Evolutionary conservation across 805 yeast genomes (phyloP).

Genomic region (Nakazawaea ishiwadae): DNA sequence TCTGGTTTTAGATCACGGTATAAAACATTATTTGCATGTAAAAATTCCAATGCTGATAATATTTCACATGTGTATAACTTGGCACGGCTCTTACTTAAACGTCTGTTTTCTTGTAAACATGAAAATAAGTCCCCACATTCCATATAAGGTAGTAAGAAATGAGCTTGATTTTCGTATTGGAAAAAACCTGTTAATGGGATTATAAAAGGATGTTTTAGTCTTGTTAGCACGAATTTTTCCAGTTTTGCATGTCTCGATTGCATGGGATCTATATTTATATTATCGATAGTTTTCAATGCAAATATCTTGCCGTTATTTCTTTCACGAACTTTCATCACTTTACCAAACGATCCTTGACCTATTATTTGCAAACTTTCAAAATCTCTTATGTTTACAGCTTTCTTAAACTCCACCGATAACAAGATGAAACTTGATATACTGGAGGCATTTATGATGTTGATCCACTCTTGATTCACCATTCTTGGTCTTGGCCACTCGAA

Average conservation of each 20-base stretch:
- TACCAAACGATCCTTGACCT: conserved; percentile 97
- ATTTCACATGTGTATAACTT: conserved; percentile 93
- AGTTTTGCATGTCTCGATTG: conserved; percentile 94
- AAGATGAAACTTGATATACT: too few relatives aligned
- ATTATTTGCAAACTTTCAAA: conserved; percentile 61
- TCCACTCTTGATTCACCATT: too few relatives aligned
- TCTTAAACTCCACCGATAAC: too few relatives aligned
- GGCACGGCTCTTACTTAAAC: conserved; percentile 81
- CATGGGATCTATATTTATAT: conserved; percentile 88
- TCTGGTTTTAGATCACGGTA: conserved; percentile 96
- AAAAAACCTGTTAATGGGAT: conserved; percentile 96
- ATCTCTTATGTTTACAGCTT: neutral
- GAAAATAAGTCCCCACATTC: conserved; percentile 97
- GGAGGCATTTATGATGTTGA: too few relatives aligned
- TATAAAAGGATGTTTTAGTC: conserved; percentile 89
- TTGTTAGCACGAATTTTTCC: conserved; percentile 89
- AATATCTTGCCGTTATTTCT: conserved; percentile 92
- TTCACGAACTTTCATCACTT: conserved; percentile 96
- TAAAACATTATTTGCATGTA: conserved; percentile 86
- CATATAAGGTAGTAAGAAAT: conserved; percentile 84
- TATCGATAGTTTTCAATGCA: conserved; percentile 88
- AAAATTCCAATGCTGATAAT: conserved; percentile 84
- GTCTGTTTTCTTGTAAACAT: conserved; percentile 86
- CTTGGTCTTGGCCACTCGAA: too few relatives aligned
- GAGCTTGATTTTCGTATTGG: conserved; percentile 91